Percentiles rank a stretch among this genome's conserved stretches.
These are phyloP conservation scores for Gastrolobium bilobum DNA, from an alignment of 306 rosid genomes.

Conservation along the genomic window DNA sequence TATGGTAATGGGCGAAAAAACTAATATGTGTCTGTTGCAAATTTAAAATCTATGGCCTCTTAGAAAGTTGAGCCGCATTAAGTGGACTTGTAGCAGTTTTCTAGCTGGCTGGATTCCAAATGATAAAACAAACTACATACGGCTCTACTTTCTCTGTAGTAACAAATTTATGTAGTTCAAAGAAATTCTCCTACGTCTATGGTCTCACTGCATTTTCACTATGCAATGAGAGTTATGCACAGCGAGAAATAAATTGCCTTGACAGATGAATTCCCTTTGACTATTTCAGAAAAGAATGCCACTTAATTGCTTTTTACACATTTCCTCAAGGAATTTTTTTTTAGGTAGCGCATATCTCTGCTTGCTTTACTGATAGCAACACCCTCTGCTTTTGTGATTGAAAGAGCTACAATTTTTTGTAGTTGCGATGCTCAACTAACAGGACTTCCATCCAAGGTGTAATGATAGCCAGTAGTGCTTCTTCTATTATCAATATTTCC, in stretches of 20 bases:
- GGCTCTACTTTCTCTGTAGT: background rate
- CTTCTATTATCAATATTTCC: background rate
- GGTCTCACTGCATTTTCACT: constrained; percentile 9
- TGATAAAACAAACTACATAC: constrained; percentile 2
- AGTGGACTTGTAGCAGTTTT: constrained; percentile 33
- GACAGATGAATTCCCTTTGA: constrained; percentile 7
- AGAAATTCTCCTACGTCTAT: background rate
- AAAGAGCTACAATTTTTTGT: background rate
- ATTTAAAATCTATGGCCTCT: background rate
- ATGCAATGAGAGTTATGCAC: background rate
- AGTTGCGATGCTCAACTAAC: constrained; percentile 13
- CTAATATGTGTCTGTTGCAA: background rate
- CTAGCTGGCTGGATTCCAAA: background rate
- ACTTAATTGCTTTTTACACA: background rate
- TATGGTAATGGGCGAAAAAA: constrained; percentile 12
- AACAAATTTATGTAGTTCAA: background rate
- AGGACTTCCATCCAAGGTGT: constrained; percentile 11
- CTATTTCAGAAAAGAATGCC: constrained; percentile 2
- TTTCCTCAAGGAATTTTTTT: background rate
- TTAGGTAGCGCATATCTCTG: background rate
- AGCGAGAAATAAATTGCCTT: background rate
- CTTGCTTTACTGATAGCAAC: background rate
- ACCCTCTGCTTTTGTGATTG: constrained; percentile 8
- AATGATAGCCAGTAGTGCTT: background rate
- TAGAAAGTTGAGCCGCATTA: background rate